Evolutionary conservation across 345 rosid species (phyloP).

Genomic region (Microcos paniculata): DNA sequence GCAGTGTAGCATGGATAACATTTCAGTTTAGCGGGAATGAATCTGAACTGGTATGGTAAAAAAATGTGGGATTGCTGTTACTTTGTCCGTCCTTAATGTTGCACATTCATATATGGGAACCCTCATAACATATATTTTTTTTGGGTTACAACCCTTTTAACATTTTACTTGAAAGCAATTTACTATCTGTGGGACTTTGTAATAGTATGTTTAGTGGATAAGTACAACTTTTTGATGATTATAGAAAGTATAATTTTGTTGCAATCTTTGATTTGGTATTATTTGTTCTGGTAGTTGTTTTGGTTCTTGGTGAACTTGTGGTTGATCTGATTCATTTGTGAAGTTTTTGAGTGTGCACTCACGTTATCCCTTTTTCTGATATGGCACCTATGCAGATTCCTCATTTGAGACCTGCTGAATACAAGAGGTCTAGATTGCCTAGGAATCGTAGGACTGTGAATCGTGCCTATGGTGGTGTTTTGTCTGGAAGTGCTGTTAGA

Average conservation of each 20-base stretch:
- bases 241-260: background rate
- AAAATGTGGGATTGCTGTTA: no score
- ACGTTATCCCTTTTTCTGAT: background rate
- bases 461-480: slow-evolving; percentile 71
- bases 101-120: background rate
- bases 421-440: slow-evolving; percentile 63
- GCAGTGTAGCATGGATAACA: background rate
- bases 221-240: background rate
- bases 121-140: no score
- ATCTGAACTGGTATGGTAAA: background rate
- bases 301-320: background rate
- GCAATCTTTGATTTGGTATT: background rate
- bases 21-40: background rate
- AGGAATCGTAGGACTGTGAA: slow-evolving; percentile 64
- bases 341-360: background rate
- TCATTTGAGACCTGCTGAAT: slow-evolving; percentile 68
- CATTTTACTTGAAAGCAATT: background rate
- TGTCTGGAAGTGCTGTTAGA: slow-evolving; percentile 64
- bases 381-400: slow-evolving; percentile 51
- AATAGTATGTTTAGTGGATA: background rate
- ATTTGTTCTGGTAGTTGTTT: background rate
- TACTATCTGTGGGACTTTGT: background rate
- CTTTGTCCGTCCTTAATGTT: background rate
- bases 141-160: no score
- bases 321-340: background rate